Evolutionary conservation across 352 stramenopile genomes (phyloP).

Genomic region (Phytophthora agathidicida): DNA sequence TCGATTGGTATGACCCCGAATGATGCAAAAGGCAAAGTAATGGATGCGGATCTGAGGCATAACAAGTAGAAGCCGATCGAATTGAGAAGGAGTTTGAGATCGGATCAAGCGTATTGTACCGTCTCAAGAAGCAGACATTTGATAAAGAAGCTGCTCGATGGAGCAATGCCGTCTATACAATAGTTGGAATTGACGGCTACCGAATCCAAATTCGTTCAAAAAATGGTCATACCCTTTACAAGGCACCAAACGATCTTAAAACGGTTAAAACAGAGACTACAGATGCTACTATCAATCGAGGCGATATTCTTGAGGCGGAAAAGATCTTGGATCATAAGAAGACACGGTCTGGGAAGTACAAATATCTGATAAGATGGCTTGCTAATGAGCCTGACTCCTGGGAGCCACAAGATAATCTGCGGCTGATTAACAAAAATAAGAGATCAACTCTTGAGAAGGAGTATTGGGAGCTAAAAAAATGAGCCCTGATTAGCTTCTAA

Average conservation of each 20-base stretch:
- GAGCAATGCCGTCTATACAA: conserved; percentile 20
- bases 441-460: no score
- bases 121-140: conserved; percentile 27
- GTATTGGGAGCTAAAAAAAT: background rate
- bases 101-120: conserved; percentile 17
- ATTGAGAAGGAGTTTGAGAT: conserved; percentile 17
- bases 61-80: conserved; percentile 26
- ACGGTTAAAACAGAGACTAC: no score
- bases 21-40: conserved; percentile 36
- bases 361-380: no score
- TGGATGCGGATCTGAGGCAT: conserved; percentile 20
- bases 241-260: no score
- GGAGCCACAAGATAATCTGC: no score
- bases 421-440: no score
- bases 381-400: no score
- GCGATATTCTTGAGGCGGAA: no score
- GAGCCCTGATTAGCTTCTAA: background rate
- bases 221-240: conserved; percentile 37
- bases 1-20: conserved; percentile 32
- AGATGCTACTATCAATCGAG: no score
- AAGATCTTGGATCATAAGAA: no score
- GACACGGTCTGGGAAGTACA: no score
- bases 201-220: conserved; percentile 30
- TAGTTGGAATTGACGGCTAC: conserved; percentile 31
- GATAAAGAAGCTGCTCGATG: conserved; percentile 28